Base-by-base conservation (phyloP, 768 basidiomycete species). In the Suillus variegatus region DNA sequence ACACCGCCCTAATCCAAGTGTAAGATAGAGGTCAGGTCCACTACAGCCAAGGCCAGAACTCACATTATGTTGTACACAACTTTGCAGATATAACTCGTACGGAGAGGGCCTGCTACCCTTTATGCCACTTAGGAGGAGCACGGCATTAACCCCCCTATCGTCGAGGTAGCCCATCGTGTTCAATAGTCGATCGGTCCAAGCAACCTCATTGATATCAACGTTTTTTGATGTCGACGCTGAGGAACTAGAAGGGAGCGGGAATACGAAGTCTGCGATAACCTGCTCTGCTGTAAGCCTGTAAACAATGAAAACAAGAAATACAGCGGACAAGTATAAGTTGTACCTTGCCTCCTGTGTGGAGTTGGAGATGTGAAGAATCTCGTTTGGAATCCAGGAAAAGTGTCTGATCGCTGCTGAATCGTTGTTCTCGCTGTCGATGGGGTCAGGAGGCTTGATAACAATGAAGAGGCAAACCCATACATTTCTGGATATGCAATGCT, bases 351-450 rank as follows among this genome's bases (percentile, higher is more conserved):
- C 91, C 0, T 75, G 44, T 16, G 80, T 83, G 20, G 83, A 74
- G n/a, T 80, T 76, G 10, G 83, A 80, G 66, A 85, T 83, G 49
- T 82, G 82, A 10, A 96, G 79, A 38, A 99, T 80, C 47, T 83
- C 80, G 35, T 89, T 83, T 0, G 97, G 95, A 66, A 99, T 98
- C 97, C 97, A 99, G 0, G 87, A 88, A 72, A 99, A 98, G 55
- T 96, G 92, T 18, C 80, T 71, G 38, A 90, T 82, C 2, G 94
- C 94, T 1, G 85, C 80, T 2, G 83, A 77, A 62, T 95, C 93
- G 47, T 88, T 87, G 65, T 88, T 89, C 74, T 97, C 95, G 67
- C 97, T 99, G 58, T 4, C 35, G 43, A 25, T 60, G 25, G 9
- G 3, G 18, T 60, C 18, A 41, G 18, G 22, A 32, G 40, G 32